A percentile compares a stretch with the other conserved stretches of the same genome.
Evolutionary conservation across 495 filamentous ascomycete genomes (phyloP).

Genomic region (Aspergillus panamensis): DNA sequence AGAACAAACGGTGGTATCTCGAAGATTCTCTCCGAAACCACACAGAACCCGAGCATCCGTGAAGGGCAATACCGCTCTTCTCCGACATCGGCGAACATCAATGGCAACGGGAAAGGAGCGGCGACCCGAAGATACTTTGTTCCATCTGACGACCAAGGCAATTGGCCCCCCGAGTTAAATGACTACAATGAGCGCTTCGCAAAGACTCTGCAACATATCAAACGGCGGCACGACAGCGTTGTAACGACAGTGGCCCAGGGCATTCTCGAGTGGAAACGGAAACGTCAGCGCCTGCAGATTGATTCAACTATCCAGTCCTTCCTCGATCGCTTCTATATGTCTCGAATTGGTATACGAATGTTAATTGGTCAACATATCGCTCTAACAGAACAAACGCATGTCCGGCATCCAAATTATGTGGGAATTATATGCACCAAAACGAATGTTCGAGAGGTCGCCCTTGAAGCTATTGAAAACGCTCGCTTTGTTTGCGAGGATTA

Average conservation of each 20-base stretch:
- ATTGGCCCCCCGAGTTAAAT: slow-evolving; percentile 93
- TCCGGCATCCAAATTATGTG: slow-evolving; percentile 87
- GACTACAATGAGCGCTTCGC: slow-evolving; percentile 92
- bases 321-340: slow-evolving; percentile 99
- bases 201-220: slow-evolving; percentile 82
- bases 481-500: slow-evolving; percentile 98
- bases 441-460: slow-evolving; percentile 90
- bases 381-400: slow-evolving; percentile 84
- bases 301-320: slow-evolving; percentile 95
- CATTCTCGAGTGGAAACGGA: slow-evolving; percentile 96
- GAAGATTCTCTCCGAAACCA: slow-evolving; percentile 73
- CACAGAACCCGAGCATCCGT: slow-evolving; percentile 82
- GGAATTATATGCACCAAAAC: slow-evolving; percentile 99
- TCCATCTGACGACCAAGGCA: slow-evolving; percentile 77
- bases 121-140: slow-evolving; percentile 77
- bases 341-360: slow-evolving; percentile 99
- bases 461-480: slow-evolving; percentile 97
- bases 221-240: slow-evolving; percentile 92
- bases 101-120: slow-evolving; percentile 44
- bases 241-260: slow-evolving; percentile 94
- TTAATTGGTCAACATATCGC: slow-evolving; percentile 97
- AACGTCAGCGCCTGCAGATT: slow-evolving; percentile 95
- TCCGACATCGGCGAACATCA: slow-evolving; percentile 45
- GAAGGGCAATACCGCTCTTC: slow-evolving; percentile 84
- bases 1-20: slow-evolving; percentile 56